Evolutionary conservation across 257 asterid species (phyloP).

Genomic region (Solanum clarkiae): DNA sequence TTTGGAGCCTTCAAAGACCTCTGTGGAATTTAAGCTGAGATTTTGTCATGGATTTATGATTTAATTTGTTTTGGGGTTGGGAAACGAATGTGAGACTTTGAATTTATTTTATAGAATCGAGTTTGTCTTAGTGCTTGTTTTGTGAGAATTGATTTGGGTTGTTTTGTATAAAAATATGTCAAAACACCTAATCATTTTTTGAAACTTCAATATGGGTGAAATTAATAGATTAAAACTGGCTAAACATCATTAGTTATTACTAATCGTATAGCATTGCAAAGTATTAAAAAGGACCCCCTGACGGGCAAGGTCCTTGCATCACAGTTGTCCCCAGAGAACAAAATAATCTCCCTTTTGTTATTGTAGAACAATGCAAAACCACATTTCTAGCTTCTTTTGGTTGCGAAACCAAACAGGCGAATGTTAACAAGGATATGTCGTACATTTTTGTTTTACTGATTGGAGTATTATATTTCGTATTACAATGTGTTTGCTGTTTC

Average conservation of each 20-base stretch:
- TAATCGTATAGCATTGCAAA: neutral
- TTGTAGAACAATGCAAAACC: neutral
- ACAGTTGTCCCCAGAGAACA: neutral
- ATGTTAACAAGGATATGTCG: neutral
- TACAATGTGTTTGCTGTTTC: neutral
- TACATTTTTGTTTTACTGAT: neutral
- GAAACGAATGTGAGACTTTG: neutral
- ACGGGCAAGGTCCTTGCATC: neutral
- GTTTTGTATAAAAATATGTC: too few relatives aligned
- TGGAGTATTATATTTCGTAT: neutral
- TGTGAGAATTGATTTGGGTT: neutral
- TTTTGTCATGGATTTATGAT: neutral
- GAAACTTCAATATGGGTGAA: neutral
- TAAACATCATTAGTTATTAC: neutral
- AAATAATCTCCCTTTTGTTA: neutral
- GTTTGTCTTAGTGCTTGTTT: neutral
- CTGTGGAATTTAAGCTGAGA: conserved; percentile 77
- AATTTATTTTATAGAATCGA: neutral
- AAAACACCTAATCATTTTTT: neutral
- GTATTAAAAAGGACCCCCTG: neutral
- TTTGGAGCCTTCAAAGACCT: conserved; percentile 54
- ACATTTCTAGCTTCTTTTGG: neutral
- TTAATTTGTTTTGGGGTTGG: neutral
- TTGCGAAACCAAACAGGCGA: neutral
- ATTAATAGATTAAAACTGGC: neutral